A percentile compares a stretch with the other conserved stretches of the same genome.
These are phyloP conservation scores for Psidium guajava DNA, from an alignment of 345 rosid species.

Conservation along the genomic window DNA sequence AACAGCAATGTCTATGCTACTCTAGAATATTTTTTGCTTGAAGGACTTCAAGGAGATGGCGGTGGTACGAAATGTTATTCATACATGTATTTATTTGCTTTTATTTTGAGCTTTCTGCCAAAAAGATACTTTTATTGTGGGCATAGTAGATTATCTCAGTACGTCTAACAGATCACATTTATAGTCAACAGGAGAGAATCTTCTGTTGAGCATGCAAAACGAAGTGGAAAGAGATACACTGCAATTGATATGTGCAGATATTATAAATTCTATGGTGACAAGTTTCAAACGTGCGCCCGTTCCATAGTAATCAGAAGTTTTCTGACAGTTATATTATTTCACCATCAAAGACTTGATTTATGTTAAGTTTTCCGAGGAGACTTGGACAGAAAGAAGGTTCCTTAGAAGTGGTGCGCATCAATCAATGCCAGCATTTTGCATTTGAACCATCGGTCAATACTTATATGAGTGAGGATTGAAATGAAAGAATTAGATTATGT, in stretches of 20 bases:
- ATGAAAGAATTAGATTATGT: background rate
- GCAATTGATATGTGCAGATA: background rate
- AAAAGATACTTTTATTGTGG: background rate
- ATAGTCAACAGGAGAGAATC: background rate
- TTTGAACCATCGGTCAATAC: background rate
- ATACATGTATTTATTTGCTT: background rate
- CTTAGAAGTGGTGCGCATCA: background rate
- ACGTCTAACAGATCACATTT: background rate
- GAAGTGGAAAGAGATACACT: background rate
- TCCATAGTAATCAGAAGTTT: background rate
- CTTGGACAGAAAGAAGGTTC: background rate
- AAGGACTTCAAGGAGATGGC: conserved; percentile 59
- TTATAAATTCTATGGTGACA: background rate
- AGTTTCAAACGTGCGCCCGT: background rate
- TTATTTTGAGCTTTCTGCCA: background rate
- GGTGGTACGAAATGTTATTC: conserved; percentile 38
- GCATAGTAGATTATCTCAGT: background rate
- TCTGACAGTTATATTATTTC: background rate
- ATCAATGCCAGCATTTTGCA: background rate
- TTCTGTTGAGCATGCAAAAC: background rate
- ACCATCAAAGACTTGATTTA: background rate
- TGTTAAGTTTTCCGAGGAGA: background rate
- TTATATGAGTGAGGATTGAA: background rate
- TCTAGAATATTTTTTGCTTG: conserved; percentile 53
- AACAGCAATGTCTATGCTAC: conserved; percentile 44